Evolutionary conservation across 2,329 filamentous ascomycete species (phyloP).

Genomic region (Monosporascus sp.): DNA sequence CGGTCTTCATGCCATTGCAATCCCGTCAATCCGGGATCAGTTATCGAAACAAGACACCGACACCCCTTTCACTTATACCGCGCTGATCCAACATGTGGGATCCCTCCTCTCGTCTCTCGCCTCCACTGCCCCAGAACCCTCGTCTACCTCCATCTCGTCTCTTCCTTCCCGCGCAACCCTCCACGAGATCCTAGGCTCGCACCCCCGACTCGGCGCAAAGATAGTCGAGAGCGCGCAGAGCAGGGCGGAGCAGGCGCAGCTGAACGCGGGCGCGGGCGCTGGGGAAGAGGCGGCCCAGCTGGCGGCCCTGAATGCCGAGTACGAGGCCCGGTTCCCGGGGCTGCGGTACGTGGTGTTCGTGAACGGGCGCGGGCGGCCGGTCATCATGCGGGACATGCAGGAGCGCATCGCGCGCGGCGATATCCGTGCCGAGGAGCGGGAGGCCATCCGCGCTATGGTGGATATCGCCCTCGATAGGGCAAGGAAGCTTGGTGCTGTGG

Average conservation of each 20-base stretch:
- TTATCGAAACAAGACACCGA: constrained; percentile 20
- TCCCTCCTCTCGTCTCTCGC: constrained; percentile 56
- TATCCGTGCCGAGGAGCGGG: constrained; percentile 60
- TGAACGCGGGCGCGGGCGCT: constrained; percentile 47
- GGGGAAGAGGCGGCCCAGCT: constrained; percentile 55
- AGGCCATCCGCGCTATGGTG: constrained; percentile 84
- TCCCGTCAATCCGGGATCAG: constrained; percentile 55
- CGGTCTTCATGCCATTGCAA: constrained; percentile 65
- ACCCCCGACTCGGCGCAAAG: constrained; percentile 77
- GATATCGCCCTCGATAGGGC: constrained; percentile 82
- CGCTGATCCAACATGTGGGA: constrained; percentile 64
- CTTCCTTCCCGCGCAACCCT: constrained; percentile 50
- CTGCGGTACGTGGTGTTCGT: constrained; percentile 90
- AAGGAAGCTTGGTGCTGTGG: constrained; percentile 45
- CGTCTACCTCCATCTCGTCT: constrained; percentile 26
- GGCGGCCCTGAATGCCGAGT: constrained; percentile 64
- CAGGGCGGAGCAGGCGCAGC: constrained; percentile 72
- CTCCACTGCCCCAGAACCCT: constrained; percentile 18
- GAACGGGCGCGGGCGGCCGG: constrained; percentile 67
- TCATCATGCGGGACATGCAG: constrained; percentile 80
- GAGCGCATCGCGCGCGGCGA: constrained; percentile 65
- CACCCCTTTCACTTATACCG: constrained; percentile 56
- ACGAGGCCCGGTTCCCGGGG: constrained; percentile 76
- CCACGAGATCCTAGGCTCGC: constrained; percentile 69
- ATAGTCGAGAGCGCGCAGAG: constrained; percentile 80